A percentile compares a stretch with the other conserved stretches of the same genome.
These are phyloP conservation scores for Knoxdaviesia proteae DNA, from an alignment of 2,329 filamentous ascomycete genomes.

Conservation along the genomic window DNA sequence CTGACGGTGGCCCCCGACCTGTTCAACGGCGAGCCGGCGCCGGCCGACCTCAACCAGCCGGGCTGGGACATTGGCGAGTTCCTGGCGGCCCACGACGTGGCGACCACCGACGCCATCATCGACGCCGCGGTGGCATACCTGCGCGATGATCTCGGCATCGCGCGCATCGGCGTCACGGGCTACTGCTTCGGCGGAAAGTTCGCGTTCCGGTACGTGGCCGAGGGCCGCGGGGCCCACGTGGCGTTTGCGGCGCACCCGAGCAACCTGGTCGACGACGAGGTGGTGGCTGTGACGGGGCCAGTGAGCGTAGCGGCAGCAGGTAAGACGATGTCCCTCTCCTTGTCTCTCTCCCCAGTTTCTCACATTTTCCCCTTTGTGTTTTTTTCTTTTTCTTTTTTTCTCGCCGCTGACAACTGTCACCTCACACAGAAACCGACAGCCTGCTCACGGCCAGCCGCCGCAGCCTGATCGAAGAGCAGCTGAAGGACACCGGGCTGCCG, in stretches of 20 bases:
- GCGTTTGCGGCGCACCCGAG: conserved; percentile 46
- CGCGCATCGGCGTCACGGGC: conserved; percentile 33
- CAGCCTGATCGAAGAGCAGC: conserved; percentile 34
- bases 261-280: conserved; percentile 36
- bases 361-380: not conserved
- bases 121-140: conserved; percentile 12
- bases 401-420: too few species aligned
- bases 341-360: too few species aligned
- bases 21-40: conserved; percentile 16
- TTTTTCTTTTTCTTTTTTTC: not conserved
- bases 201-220: conserved; percentile 21
- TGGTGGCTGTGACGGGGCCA: conserved; percentile 33
- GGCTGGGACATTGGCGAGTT: conserved; percentile 13
- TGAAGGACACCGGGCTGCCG: conserved; percentile 27
- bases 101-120: conserved; percentile 14
- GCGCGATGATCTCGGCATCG: conserved; percentile 23
- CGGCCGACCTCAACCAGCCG: conserved; percentile 7
- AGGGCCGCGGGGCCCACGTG: conserved; percentile 30
- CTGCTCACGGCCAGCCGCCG: conserved; percentile 37
- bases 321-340: not conserved
- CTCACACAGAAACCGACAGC: conserved; percentile 27
- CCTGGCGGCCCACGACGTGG: conserved; percentile 13
- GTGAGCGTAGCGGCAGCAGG: conserved; percentile 38
- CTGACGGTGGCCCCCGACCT: conserved; percentile 16
- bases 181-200: conserved; percentile 44